A percentile compares a stretch with the other conserved stretches of the same genome.
Conservation (phyloP, 1,284 basidiomycete genomes). For the Coniferiporia weirii region DNA sequence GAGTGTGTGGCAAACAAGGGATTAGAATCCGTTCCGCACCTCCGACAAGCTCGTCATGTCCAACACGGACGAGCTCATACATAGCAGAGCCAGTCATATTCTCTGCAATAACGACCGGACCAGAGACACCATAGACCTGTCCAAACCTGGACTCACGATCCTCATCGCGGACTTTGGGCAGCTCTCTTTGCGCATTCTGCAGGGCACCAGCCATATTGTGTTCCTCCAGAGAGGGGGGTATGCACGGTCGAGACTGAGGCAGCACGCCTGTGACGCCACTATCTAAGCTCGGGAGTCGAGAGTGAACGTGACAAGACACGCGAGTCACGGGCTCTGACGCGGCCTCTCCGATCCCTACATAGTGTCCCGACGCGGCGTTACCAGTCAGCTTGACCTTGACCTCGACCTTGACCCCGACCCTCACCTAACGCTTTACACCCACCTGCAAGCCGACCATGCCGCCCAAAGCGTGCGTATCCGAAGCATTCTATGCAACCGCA, state of each 20-base stretch:
- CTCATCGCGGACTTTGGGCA: conserved; percentile 85
- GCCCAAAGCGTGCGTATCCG: conserved; percentile 60
- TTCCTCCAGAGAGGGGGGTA: conserved; percentile 7
- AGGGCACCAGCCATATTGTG: conserved; percentile 82
- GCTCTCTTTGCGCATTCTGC: conserved; percentile 82
- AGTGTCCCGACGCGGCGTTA: no score
- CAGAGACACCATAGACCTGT: conserved; percentile 90
- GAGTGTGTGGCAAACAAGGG: conserved; percentile 15
- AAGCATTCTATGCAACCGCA: conserved; percentile 38
- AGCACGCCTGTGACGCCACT: no score
- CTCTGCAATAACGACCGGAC: conserved; percentile 95
- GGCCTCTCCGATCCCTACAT: conserved; percentile 22
- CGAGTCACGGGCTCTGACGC: conserved; percentile 26
- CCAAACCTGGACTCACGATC: conserved; percentile 87
- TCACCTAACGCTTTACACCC: neutral
- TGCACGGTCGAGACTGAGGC: neutral
- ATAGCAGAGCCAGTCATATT: conserved; percentile 95
- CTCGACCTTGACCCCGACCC: neutral
- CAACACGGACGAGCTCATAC: conserved; percentile 96
- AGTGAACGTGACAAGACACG: conserved; percentile 26
- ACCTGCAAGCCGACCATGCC: conserved; percentile 50
- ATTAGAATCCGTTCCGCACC: conserved; percentile 43
- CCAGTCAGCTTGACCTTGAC: conserved; percentile 20
- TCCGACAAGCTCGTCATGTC: conserved; percentile 95
- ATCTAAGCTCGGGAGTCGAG: neutral